These are phyloP conservation scores for Epithemia pelagica DNA, from an alignment of 108 stramenopile species.

Conservation along the genomic window DNA sequence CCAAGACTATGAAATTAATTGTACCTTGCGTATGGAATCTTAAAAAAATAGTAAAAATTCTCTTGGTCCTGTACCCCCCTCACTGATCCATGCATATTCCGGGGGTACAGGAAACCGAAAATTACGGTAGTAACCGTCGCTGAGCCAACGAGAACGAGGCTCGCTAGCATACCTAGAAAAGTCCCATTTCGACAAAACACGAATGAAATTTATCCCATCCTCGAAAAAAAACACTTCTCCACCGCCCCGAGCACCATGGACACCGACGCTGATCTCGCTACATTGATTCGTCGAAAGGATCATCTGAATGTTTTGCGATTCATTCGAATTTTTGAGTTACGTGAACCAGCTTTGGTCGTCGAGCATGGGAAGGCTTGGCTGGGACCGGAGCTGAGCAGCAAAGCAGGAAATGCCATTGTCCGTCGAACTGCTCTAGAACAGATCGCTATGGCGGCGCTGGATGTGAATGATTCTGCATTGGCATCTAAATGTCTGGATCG, in stretches of 20 bases:
- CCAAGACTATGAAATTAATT: no score
- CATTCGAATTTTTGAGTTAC: slow-evolving; percentile 65
- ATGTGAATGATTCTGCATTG: slow-evolving; percentile 36
- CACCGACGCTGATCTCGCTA: slow-evolving; percentile 61
- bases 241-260: slow-evolving; percentile 56
- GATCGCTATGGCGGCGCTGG: slow-evolving; percentile 52
- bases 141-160: no score
- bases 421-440: slow-evolving; percentile 65
- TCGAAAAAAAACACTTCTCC: no score
- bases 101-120: no score
- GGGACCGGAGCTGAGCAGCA: slow-evolving; percentile 16
- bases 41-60: no score
- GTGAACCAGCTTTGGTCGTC: slow-evolving; percentile 55
- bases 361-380: slow-evolving; percentile 47
- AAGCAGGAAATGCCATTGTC: slow-evolving; percentile 30
- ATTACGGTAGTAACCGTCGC: no score
- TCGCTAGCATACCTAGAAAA: no score
- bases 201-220: no score
- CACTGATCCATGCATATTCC: no score
- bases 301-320: slow-evolving; percentile 66
- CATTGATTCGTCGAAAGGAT: slow-evolving; percentile 51
- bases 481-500: slow-evolving; percentile 38
- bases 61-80: no score
- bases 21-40: no score
- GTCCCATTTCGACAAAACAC: no score